Evolutionary conservation across 106 monocot genomes (phyloP), one percentile per base, ranked within the genome.

Genomic region (Iris macrosiphon): DNA sequence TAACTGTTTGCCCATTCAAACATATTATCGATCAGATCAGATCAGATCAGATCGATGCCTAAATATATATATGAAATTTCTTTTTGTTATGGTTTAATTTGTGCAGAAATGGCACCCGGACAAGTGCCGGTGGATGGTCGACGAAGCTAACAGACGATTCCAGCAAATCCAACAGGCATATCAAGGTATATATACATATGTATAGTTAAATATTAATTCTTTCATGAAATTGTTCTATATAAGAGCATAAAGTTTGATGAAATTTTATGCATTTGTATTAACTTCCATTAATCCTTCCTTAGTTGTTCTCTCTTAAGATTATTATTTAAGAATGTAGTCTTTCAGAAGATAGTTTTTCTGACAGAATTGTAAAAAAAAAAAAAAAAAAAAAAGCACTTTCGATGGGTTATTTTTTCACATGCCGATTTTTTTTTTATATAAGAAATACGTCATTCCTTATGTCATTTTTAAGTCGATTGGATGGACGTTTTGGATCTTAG

Each of bases 161-260:
- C 79, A 79, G 69, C 69, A 65, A 20, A 64, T 74, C 29, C 79
- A 79, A 53, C 78, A 84, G 39, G 83, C 83, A 3, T 78, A 83
- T 37, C 65, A 78, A 78, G 82, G 82, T 83, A 73, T 21, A 34
- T 5, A 15, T 25, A 11, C 7, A 57, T 29, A 21, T 37, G 18
- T 34, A 13, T 7, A 4, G 33, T 37, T 23, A 4, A 6, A 0
- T 60, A 12, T 4, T 22, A 18, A 14, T 10, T 37, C 1, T 22
- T 49, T 44, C 19, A 12, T 29, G 15, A n/a, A 4, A 19, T 35
- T 20, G 0, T 2, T 25, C 23, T 4, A 16, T n/a, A 24, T 28
- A 6, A 6, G 15, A n/a, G n/a, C n/a, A n/a, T 57, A n/a, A 23
- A 17, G 27, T 65, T 64, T 50, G 8, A 19, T 19, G n/a, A 17